Evolutionary conservation across 176 grass and related monocot species (phyloP).

Genomic region (Phoenix dactylifera): DNA sequence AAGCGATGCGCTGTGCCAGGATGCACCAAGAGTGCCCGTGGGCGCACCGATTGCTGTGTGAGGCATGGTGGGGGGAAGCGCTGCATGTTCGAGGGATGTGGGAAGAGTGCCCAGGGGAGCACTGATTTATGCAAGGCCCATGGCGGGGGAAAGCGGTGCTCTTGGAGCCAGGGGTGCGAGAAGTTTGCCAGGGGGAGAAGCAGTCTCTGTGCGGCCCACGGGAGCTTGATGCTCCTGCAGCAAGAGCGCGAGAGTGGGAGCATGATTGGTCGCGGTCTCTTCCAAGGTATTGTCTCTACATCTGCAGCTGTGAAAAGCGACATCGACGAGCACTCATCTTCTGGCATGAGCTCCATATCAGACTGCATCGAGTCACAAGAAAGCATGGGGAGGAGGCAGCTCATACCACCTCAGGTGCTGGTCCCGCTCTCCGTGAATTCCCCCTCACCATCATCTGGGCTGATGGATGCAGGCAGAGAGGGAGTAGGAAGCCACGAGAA

Average conservation of each 20-base stretch:
- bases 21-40: slow-evolving; percentile 77
- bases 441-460: slow-evolving; percentile 27
- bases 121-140: slow-evolving; percentile 85
- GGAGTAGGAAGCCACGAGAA: slow-evolving; percentile 25
- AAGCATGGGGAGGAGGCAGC: slow-evolving; percentile 29
- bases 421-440: slow-evolving; percentile 67
- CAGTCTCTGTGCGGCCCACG: slow-evolving; percentile 55
- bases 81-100: slow-evolving; percentile 50
- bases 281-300: slow-evolving; percentile 39
- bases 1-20: slow-evolving; percentile 42
- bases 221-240: slow-evolving; percentile 33
- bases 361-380: slow-evolving; percentile 35
- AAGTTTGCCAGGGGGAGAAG: slow-evolving; percentile 76
- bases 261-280: slow-evolving; percentile 25
- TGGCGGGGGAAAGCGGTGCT: slow-evolving; percentile 55
- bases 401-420: slow-evolving; percentile 59
- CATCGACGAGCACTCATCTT: slow-evolving; percentile 49
- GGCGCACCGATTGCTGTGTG: slow-evolving; percentile 65
- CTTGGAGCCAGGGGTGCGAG: slow-evolving; percentile 56
- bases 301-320: slow-evolving; percentile 26
- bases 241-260: slow-evolving; percentile 14
- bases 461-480: slow-evolving; percentile 8
- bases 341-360: slow-evolving; percentile 29
- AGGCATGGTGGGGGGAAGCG: slow-evolving; percentile 80
- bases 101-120: slow-evolving; percentile 86